Base-by-base conservation (phyloP, 1,284 basidiomycete genomes). In the Hymenochaete sp. region DNA sequence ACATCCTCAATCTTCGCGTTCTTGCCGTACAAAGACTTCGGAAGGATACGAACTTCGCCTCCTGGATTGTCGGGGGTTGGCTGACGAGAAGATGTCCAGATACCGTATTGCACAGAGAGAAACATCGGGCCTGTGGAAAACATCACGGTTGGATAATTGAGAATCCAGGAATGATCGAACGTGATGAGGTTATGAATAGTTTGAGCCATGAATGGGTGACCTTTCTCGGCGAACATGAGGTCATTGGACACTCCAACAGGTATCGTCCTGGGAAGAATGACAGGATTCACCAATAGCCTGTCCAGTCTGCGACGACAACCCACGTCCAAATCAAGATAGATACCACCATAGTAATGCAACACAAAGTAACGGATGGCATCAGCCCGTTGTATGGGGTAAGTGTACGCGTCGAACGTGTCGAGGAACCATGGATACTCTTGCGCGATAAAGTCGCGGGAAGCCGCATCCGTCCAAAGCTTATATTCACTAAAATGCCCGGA, bases 61-160 rank as follows among this genome's bases (percentile, higher is more conserved):
- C 75, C 70, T 9, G 78, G 77, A 18, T 65, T 57, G 7, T 65
- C 63, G 1, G 64, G 59, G n/a, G 76, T 76, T 21, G 63, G 66
- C 14, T 82, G 79, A 51, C 90, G 82, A 14, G 82, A 73, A 26
- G 86, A 71, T 24, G 82, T 77, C 67, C 85, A 92, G 49, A 89
- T 70, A 46, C 87, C 81, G 63, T 92, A 88, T 63, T 95, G 81
- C 16, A 86, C 78, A 2, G 89, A 89, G 19, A 97, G 65, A 67
- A 93, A 90, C 90, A 93, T 91, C 62, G 91, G 82, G 1, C 95
- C 95, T 0, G 96, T 98, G 40, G 91, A 92, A 69, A 98, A 98
- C 95, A 98, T 98, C 67, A 98, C 95, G 27, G 95, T 98, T 25
- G 96, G 95, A 58, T 98, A 98, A 66, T 97, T 93, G 59, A 92